A percentile compares a stretch with the other conserved stretches of the same genome.
phyloP scores from a whole-genome alignment of 345 rosid genomes.

The Carallia pectinifolia region DNA sequence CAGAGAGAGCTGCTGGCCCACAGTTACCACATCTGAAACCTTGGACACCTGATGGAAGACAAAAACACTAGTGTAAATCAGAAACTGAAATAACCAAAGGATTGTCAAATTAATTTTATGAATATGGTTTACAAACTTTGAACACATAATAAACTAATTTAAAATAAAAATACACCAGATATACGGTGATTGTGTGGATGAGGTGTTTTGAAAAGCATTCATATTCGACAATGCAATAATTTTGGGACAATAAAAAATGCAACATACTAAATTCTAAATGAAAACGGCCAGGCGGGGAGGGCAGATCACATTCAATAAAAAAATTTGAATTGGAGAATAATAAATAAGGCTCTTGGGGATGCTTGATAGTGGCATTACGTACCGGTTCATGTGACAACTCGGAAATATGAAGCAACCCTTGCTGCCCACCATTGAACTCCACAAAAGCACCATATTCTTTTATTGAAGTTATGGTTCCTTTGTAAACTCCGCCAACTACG shows the following conservation, averaged over 20 bases:
- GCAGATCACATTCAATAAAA: not conserved
- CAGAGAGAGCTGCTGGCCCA: slow-evolving; percentile 74
- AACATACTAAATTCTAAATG: too few relatives aligned
- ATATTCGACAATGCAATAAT: too few relatives aligned
- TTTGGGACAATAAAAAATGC: too few relatives aligned
- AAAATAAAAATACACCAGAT: too few relatives aligned
- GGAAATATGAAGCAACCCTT: slow-evolving; percentile 86
- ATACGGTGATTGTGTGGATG: too few relatives aligned
- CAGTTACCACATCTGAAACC: slow-evolving; percentile 70
- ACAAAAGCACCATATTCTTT: slow-evolving; percentile 98
- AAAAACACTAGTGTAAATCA: not conserved
- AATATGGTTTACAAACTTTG: not conserved
- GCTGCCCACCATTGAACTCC: slow-evolving; percentile 96
- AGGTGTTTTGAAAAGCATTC: too few relatives aligned
- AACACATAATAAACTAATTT: too few relatives aligned
- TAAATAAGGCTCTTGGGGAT: not conserved
- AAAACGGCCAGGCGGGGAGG: too few relatives aligned
- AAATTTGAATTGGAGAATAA: not conserved
- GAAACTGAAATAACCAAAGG: not conserved
- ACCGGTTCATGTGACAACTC: slow-evolving; percentile 94
- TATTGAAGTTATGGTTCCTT: slow-evolving; percentile 79
- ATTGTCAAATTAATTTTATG: not conserved
- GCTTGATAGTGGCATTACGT: slow-evolving; percentile 21
- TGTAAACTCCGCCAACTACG: slow-evolving; percentile 77
- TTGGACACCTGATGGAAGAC: slow-evolving; percentile 61